Evolutionary conservation across 2,329 filamentous ascomycete species (phyloP), one percentile per base, ranked within the genome.

Genomic region (Cladophialophora exuberans): DNA sequence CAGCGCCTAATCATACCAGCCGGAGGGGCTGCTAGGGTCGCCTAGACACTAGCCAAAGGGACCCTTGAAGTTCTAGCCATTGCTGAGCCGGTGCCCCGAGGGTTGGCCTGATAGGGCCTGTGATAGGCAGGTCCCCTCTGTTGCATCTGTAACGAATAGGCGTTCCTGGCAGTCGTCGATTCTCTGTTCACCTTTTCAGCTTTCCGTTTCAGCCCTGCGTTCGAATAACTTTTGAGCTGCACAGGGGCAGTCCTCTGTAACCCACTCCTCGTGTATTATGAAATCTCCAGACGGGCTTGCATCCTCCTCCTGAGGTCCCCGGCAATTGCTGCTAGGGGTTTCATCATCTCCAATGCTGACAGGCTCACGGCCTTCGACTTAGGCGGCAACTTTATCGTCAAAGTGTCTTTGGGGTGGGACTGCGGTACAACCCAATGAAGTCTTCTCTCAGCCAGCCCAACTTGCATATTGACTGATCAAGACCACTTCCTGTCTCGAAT

Each of bases 181-280:
- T 15, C 23, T 5, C n/a, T 48, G 31, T n/a, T n/a, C n/a, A n/a
- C 20, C 38, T 36, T 22, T 18, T 49, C 46, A 49, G 46, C 46
- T 49, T 13, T 28, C 6, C 22, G 28, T 28, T 52, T 52, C 49
- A 45, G 41, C 49, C 41, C 41, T 18, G 39, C 11, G 38, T 44
- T 48, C 10, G 13, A 25, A 22, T 25, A 28, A 42, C 31, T 30
- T 45, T 44, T 52, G 49, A 52, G 30, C 39, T 52, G 49, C 39
- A 11, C 30, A 52, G 30, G 49, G 41, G 39, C 26, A 30, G 25
- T 26, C 31, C 25, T 17, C 36, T 17, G 22, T 28, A 15, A 11
- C n/a, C n/a, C n/a, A n/a, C n/a, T n/a, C n/a, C n/a, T n/a, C n/a
- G n/a, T n/a, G n/a, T n/a, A n/a, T n/a, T n/a, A n/a, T n/a, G n/a